Conservation (phyloP, 2,329 filamentous ascomycete species). For the Emericellopsis atlantica region DNA sequence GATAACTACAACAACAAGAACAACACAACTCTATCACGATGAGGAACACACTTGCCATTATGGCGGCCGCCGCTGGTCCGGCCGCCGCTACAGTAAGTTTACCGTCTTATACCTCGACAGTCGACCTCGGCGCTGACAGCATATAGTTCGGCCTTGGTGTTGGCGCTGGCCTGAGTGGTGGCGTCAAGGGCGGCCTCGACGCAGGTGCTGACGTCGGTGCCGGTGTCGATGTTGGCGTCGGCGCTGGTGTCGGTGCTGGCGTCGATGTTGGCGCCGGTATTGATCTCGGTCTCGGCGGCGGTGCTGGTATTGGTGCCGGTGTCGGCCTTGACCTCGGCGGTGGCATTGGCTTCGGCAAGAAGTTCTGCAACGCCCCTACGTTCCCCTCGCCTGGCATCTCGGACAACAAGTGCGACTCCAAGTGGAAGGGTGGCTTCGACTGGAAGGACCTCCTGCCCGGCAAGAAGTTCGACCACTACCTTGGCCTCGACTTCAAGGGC, state of each 20-base stretch:
- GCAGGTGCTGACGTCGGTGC: no score
- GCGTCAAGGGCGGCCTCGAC: conserved; percentile 3
- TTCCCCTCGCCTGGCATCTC: conserved; percentile 61
- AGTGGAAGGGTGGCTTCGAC: conserved; percentile 59
- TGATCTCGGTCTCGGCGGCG: conserved; percentile 3
- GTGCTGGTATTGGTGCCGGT: background rate
- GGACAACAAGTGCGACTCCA: conserved; percentile 63
- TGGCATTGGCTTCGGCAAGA: conserved; percentile 5
- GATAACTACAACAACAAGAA: conserved; percentile 6
- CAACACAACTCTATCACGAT: conserved; percentile 19
- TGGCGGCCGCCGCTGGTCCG: conserved; percentile 38
- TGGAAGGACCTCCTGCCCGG: conserved; percentile 54
- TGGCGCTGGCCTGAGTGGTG: background rate
- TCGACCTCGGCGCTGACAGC: no score
- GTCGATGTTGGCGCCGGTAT: no score
- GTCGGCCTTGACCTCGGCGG: conserved; percentile 1
- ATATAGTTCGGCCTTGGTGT: background rate
- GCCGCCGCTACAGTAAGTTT: conserved; percentile 32
- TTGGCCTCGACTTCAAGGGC: conserved; percentile 61
- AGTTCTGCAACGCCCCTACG: conserved; percentile 19
- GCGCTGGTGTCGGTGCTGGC: no score
- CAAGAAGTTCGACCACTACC: conserved; percentile 46
- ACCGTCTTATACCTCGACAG: background rate
- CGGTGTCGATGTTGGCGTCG: conserved; percentile 2
- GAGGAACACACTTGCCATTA: conserved; percentile 35